Base-by-base conservation (phyloP, 1,139 yeast species). In the Taphrina flavorubra region DNA sequence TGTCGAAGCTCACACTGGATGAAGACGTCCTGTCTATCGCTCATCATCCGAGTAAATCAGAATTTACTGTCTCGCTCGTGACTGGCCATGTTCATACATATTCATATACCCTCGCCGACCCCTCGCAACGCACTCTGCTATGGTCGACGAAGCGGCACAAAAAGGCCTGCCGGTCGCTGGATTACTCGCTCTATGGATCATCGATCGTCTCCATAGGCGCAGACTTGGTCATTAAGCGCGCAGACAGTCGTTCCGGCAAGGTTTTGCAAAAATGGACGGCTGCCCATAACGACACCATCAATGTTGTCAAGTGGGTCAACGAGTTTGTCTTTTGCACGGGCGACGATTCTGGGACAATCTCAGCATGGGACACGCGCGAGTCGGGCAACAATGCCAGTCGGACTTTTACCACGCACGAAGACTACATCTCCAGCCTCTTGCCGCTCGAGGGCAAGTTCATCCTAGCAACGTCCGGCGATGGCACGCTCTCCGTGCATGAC, bases 391-490 rank as follows among this genome's bases (percentile, higher is more conserved):
- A 36, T 13, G 57, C 65, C 14, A 36, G 49, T 2, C 44, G 65
- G 34, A 57, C 61, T 6, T 49, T 40, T 18, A 46, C 31, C 10
- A 46, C 60, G 36, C 70, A 69, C 31, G 62, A 64, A 18, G 71
- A 70, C 36, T 70, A 67, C 55, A 65, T 70, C 42, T 68, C 71
- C 8, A 65, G 69, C 25, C 60, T 70, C 31, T 40, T 46, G 25
- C 51, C 64, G 6, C 49, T 68, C 37, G 70, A 70, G 36, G 68
- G 55, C 13, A 69, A 60, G 16, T 55, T 55, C 34, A 39, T 59
- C 56, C 64, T 68, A 42, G 64, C 67, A 18, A 60, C 69, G 14
- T 57, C 66, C 14, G 71, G 71, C 13, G 71, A 70, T 39, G 71
- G 68, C 11, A 46, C 65, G 1, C 55, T 70, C 6, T 58, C 69